Evolutionary conservation across 257 asterid species (phyloP).

Genomic region (Cinchona pubescens): DNA sequence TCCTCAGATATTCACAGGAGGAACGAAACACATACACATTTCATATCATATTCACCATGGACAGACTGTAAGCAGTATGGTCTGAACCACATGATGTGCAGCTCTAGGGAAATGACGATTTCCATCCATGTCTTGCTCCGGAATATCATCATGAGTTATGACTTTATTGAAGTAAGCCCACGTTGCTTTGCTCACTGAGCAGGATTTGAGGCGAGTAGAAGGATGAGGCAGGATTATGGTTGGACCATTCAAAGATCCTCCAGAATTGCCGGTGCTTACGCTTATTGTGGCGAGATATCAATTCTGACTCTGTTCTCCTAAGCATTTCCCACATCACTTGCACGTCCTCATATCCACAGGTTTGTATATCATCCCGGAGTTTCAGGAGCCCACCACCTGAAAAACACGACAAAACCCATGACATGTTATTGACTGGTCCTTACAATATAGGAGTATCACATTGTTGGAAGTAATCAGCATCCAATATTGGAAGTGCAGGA

Average conservation of each 20-base stretch:
- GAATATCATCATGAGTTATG: conserved; percentile 6
- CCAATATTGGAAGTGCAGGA: background rate
- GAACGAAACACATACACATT: conserved; percentile 15
- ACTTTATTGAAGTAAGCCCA: conserved; percentile 6
- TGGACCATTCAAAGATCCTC: conserved; percentile 53
- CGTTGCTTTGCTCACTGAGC: conserved; percentile 28
- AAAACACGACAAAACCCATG: conserved; percentile 14
- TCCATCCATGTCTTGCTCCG: conserved; percentile 26
- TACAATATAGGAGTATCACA: background rate
- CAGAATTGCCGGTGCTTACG: conserved; percentile 52
- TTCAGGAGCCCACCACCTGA: conserved; percentile 79
- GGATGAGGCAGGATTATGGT: conserved; percentile 30
- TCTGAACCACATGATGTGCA: conserved; percentile 14
- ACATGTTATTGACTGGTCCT: background rate
- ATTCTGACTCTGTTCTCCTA: conserved; percentile 50
- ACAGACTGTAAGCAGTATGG: conserved; percentile 8
- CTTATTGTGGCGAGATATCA: conserved; percentile 40
- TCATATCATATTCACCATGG: conserved; percentile 11
- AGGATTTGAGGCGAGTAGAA: conserved; percentile 36
- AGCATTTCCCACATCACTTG: conserved; percentile 98
- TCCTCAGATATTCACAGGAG: conserved; percentile 3
- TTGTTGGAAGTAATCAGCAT: background rate
- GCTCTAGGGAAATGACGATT: conserved; percentile 22
- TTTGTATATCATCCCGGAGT: conserved; percentile 81
- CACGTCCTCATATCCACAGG: conserved; percentile 92